phyloP scores from a whole-genome alignment of 257 asterid species.

The Jaltomata sinuosa region DNA sequence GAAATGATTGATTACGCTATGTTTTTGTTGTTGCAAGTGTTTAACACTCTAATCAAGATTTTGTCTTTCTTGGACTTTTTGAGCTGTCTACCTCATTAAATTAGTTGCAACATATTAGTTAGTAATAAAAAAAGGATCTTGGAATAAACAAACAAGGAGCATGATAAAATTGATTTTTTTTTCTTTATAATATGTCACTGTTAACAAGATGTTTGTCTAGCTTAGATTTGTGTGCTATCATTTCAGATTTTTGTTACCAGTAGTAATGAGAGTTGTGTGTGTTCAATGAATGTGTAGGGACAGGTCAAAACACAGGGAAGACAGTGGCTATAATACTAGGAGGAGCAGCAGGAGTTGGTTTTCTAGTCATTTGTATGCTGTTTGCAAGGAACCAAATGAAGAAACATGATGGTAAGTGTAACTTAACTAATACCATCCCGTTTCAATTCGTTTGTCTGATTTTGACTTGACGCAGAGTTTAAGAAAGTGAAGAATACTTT shows the following conservation, averaged over 20 bases:
- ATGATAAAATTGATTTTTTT: conserved; percentile 6
- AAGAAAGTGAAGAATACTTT: too few relatives aligned
- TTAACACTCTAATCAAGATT: neutral
- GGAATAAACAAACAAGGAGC: conserved; percentile 6
- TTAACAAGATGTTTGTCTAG: conserved; percentile 50
- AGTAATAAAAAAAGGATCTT: neutral
- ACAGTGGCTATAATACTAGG: conserved; percentile 95
- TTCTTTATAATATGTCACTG: conserved; percentile 14
- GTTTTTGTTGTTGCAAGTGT: neutral
- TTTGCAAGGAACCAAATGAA: conserved; percentile 70
- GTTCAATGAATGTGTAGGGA: conserved; percentile 38
- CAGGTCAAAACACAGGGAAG: conserved; percentile 77
- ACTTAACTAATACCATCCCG: neutral
- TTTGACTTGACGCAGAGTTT: too few relatives aligned
- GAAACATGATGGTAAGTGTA: conserved; percentile 75
- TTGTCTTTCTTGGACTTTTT: conserved; percentile 7
- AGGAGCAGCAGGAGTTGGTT: conserved; percentile 99
- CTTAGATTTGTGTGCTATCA: conserved; percentile 37
- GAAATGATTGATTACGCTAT: neutral
- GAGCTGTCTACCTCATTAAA: conserved; percentile 19
- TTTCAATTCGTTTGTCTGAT: too few relatives aligned
- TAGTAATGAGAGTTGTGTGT: conserved; percentile 25
- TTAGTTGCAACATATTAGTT: too few relatives aligned
- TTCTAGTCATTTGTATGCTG: conserved; percentile 69
- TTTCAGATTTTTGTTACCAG: conserved; percentile 17